phyloP scores from a whole-genome alignment of 805 yeast genomes.

The Kregervanrija fluxuum region DNA sequence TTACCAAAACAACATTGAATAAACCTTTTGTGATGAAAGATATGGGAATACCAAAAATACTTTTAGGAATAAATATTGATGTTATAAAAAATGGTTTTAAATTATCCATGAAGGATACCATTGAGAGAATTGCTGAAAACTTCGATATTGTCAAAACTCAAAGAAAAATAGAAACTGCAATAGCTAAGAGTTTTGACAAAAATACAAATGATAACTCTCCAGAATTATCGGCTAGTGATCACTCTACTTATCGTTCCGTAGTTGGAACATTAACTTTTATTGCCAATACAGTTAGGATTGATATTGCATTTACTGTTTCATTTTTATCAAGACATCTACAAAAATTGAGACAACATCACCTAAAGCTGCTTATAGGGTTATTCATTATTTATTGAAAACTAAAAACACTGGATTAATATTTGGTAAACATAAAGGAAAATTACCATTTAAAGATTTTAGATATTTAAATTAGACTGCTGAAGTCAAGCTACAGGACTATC shows the following conservation, averaged over 20 bases:
- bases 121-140: background rate
- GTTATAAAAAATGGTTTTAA: too few relatives aligned
- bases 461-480: background rate
- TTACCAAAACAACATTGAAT: background rate
- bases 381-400: too few relatives aligned
- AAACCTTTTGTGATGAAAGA: slow-evolving; percentile 2
- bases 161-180: background rate
- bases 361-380: too few relatives aligned
- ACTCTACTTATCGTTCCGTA: slow-evolving; percentile 1
- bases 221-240: too few relatives aligned
- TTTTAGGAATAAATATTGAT: background rate
- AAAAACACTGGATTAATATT: background rate
- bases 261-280: slow-evolving; percentile 4
- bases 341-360: too few relatives aligned
- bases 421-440: background rate
- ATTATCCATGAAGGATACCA: too few relatives aligned
- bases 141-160: background rate
- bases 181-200: slow-evolving; percentile 1
- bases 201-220: background rate
- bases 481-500: too few relatives aligned
- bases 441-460: too few relatives aligned
- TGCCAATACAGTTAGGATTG: slow-evolving; percentile 7
- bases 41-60: background rate
- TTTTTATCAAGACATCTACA: background rate
- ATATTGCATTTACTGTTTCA: slow-evolving; percentile 4